A percentile compares a stretch with the other conserved stretches of the same genome.
phyloP scores from a whole-genome alignment of 495 filamentous ascomycete species.

The Trichoderma erinaceum region DNA sequence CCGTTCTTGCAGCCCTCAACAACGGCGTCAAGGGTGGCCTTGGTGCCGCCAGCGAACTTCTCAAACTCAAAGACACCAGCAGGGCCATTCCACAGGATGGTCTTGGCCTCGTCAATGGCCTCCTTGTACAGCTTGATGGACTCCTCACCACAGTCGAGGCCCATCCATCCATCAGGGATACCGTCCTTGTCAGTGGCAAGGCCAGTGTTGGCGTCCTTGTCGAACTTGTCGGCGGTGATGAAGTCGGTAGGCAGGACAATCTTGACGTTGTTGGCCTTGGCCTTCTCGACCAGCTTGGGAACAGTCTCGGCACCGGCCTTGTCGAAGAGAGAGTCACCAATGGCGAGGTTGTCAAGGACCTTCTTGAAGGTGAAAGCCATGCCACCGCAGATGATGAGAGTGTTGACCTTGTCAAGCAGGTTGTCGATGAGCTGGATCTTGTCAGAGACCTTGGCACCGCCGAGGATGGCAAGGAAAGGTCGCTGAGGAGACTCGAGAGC shows the following conservation, averaged over 20 bases:
- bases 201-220: conserved; percentile 71
- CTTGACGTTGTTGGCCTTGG: conserved; percentile 91
- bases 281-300: conserved; percentile 81
- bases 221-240: conserved; percentile 93
- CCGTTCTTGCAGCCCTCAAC: conserved; percentile 71
- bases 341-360: conserved; percentile 81
- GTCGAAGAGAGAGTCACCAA: conserved; percentile 90
- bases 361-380: conserved; percentile 99
- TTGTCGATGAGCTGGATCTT: conserved; percentile 99
- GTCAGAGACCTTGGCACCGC: conserved; percentile 96
- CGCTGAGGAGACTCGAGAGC: conserved; percentile 88
- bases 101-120: conserved; percentile 81
- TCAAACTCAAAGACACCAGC: conserved; percentile 97
- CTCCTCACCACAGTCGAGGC: conserved; percentile 88
- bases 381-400: conserved; percentile 90
- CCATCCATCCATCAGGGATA: conserved; percentile 96
- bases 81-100: conserved; percentile 98
- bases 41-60: conserved; percentile 84
- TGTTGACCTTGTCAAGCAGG: conserved; percentile 93
- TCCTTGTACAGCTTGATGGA: conserved; percentile 76
- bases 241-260: conserved; percentile 92
- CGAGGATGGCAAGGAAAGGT: conserved; percentile 97
- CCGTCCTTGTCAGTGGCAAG: conserved; percentile 80
- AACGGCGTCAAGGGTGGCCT: conserved; percentile 79
- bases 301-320: conserved; percentile 93